phyloP scores from a whole-genome alignment of 2,329 filamentous ascomycete species.

The Neonectria hederae region DNA sequence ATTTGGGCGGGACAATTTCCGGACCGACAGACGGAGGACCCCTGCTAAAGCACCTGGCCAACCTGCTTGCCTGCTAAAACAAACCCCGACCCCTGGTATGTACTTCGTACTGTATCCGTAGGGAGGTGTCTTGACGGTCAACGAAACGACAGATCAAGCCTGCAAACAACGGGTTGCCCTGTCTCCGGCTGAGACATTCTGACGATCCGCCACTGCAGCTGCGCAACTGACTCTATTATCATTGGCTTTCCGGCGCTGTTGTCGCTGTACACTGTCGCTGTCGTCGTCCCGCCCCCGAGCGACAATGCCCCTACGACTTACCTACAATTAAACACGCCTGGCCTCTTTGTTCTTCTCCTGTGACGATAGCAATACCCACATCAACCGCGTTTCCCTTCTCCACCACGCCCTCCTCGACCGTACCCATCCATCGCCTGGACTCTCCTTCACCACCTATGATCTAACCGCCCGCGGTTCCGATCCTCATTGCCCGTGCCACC shows the following conservation, averaged over 20 bases:
- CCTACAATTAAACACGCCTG: conserved; percentile 29
- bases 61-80: conserved; percentile 10
- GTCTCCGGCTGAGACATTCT: conserved; percentile 20
- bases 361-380: conserved; percentile 31
- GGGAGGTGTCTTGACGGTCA: conserved; percentile 33
- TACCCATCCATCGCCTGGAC: not conserved
- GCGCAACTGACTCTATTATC: conserved; percentile 2
- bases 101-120: conserved; percentile 21
- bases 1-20: conserved; percentile 49
- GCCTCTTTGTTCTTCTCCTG: conserved; percentile 24
- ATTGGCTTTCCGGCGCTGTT: not conserved
- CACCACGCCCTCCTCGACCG: conserved; percentile 7
- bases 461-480: conserved; percentile 16
- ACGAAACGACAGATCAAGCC: conserved; percentile 27
- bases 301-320: conserved; percentile 44
- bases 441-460: conserved; percentile 26
- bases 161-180: conserved; percentile 6
- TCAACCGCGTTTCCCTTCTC: conserved; percentile 32
- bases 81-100: conserved; percentile 28
- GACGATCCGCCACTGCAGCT: conserved; percentile 18
- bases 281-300: conserved; percentile 22
- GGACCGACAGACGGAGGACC: conserved; percentile 41
- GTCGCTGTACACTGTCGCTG: not conserved
- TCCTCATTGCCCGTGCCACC: conserved; percentile 21
- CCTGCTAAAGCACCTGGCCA: not conserved